phyloP scores from a whole-genome alignment of 108 stramenopile genomes.

The Discostella stelligeroides region DNA sequence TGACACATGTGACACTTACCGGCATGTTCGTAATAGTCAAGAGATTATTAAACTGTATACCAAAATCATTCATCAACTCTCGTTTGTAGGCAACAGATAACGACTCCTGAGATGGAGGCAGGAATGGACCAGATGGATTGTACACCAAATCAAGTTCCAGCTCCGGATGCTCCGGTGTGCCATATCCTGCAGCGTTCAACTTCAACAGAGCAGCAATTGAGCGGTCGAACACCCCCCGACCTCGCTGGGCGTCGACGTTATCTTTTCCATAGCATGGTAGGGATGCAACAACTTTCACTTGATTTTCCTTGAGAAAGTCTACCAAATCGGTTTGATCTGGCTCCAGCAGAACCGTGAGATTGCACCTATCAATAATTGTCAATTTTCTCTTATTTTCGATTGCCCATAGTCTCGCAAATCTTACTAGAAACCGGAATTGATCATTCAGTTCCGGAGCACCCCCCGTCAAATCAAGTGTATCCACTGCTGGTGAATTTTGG shows the following conservation, averaged over 20 bases:
- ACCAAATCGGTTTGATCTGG: constrained; percentile 94
- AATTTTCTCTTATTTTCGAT: constrained; percentile 57
- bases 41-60: constrained; percentile 89
- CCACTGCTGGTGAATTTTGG: constrained; percentile 73
- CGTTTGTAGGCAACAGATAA: constrained; percentile 88
- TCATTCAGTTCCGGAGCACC: constrained; percentile 95
- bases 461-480: constrained; percentile 94
- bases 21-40: constrained; percentile 99
- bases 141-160: constrained; percentile 92
- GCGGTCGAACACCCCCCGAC: constrained; percentile 93
- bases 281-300: constrained; percentile 88
- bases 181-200: constrained; percentile 94
- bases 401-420: constrained; percentile 72
- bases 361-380: constrained; percentile 97
- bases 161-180: constrained; percentile 46
- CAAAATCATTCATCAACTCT: constrained; percentile 87
- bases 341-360: constrained; percentile 94
- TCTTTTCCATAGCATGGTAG: constrained; percentile 93
- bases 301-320: constrained; percentile 89
- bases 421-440: constrained; percentile 90
- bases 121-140: constrained; percentile 95
- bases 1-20: constrained; percentile 22
- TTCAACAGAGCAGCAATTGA: constrained; percentile 87
- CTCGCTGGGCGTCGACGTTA: constrained; percentile 96
- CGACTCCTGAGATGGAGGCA: constrained; percentile 85